Conservation (phyloP, 2,329 filamentous ascomycete genomes). For the Penicillium sp. region DNA sequence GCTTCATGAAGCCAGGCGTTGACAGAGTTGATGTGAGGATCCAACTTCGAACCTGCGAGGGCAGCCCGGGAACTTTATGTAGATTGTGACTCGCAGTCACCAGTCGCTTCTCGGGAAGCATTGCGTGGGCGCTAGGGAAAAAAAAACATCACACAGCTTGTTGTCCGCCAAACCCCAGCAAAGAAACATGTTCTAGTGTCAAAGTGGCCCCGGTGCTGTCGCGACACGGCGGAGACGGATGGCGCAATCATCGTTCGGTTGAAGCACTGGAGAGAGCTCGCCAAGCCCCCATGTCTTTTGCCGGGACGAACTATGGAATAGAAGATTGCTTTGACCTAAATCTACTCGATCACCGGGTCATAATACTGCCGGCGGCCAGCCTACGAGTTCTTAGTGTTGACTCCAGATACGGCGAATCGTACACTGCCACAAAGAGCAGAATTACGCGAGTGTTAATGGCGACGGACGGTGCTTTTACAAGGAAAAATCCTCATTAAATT, state of each 20-base stretch:
- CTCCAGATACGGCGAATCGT: neutral
- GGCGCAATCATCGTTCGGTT: conserved; percentile 27
- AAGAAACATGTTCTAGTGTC: neutral
- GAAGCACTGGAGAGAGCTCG: conserved; percentile 13
- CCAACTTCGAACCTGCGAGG: neutral
- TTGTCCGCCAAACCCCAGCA: neutral
- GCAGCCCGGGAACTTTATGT: neutral
- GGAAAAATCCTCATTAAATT: too few relatives aligned
- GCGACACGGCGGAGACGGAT: conserved; percentile 24
- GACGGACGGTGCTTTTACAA: neutral
- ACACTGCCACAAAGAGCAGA: neutral
- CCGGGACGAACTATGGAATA: too few relatives aligned
- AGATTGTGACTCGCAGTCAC: neutral
- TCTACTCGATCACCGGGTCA: neutral
- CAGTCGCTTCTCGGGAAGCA: conserved; percentile 2
- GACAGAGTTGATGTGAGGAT: neutral
- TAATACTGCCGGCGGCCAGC: neutral
- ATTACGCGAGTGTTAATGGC: neutral
- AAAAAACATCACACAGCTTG: neutral
- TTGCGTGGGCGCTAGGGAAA: conserved; percentile 10
- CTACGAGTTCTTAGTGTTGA: neutral
- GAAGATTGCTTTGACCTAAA: too few relatives aligned
- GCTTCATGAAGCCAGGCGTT: neutral
- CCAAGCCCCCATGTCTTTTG: neutral
- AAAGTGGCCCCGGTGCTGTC: conserved; percentile 8